Evolutionary conservation across 331 rosid genomes (phyloP).

Genomic region (Phaseolus coccineus): DNA sequence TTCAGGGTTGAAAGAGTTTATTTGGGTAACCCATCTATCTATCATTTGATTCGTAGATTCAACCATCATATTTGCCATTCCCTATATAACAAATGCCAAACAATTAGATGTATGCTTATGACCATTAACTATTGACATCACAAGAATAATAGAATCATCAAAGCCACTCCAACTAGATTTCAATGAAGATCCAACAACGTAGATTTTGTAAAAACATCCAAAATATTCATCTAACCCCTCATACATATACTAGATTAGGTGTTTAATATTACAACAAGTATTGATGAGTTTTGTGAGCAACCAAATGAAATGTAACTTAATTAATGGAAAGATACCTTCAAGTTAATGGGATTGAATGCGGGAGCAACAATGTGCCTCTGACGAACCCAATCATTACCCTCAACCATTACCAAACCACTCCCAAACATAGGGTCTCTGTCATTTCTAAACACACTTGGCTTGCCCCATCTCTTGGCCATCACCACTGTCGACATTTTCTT

Average conservation of each 20-base stretch:
- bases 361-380: conserved; percentile 81
- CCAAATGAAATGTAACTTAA: too few species aligned
- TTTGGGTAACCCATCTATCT: conserved; percentile 56
- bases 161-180: too few species aligned
- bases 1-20: conserved; percentile 56
- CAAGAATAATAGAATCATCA: not conserved
- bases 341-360: conserved; percentile 71
- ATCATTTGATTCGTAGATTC: conserved; percentile 75
- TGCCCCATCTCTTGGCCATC: conserved; percentile 78
- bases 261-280: too few species aligned
- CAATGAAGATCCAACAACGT: too few species aligned
- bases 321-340: conserved; percentile 58
- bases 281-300: too few species aligned
- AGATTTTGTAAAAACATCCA: too few species aligned
- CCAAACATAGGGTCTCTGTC: conserved; percentile 94
- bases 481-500: conserved; percentile 69
- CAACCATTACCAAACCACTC: conserved; percentile 77
- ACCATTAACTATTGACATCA: not conserved
- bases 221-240: too few species aligned
- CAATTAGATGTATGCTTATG: not conserved
- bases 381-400: conserved; percentile 86
- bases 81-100: conserved; percentile 46
- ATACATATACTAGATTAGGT: too few species aligned
- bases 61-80: conserved; percentile 69
- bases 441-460: conserved; percentile 74